Base-by-base conservation (phyloP, 2,329 filamentous ascomycete genomes). In the Colletotrichum sublineola region DNA sequence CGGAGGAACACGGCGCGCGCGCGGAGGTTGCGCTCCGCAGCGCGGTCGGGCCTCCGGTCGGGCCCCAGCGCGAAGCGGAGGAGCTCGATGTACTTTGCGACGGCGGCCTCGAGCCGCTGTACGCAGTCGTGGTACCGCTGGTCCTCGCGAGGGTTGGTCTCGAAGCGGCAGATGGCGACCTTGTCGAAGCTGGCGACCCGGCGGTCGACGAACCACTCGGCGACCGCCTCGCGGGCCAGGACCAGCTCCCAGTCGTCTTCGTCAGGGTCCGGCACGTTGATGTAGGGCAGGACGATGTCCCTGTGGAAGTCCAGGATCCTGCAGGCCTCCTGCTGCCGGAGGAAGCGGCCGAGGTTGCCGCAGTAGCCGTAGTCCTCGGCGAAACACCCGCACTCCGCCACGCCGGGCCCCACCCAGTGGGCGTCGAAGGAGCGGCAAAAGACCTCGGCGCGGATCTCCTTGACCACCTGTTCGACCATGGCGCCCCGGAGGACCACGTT, bases 1-100 rank as follows among this genome's bases (percentile, higher is more conserved):
- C 18, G 44, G 61, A 53, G 44, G 61, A 50, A 63, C 20, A 63
- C 46, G 36, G 61, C 61, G 46, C 61, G 61, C 1, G 44, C 44
- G 44, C 42, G 44, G 33, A 63, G 44, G 44, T 40, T 38, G 29
- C 61, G 44, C 20, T 63, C 61, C 18, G 7, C 18, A 31, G 6
- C 46, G 61, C 14, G n/a, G 61, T 38, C 61, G 48, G 18, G 24
- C 7, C 18, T 11, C n/a, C 11, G 42, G n/a, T 29, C 46, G 31
- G 29, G 44, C 36, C 29, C 31, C 8, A n/a, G 44, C 11, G 42
- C 42, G 14, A 31, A 20, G 36, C 44, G 44, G 29, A 50, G 31
- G n/a, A 63, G 8, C 14, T 53, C 31, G 14, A 8, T 3, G 44
- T 38, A 53, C 42, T n/a, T 29, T 29, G 42, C 5, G 33, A 63